Conservation (phyloP, 2,329 filamentous ascomycete genomes). For the Alternaria arbusti region DNA sequence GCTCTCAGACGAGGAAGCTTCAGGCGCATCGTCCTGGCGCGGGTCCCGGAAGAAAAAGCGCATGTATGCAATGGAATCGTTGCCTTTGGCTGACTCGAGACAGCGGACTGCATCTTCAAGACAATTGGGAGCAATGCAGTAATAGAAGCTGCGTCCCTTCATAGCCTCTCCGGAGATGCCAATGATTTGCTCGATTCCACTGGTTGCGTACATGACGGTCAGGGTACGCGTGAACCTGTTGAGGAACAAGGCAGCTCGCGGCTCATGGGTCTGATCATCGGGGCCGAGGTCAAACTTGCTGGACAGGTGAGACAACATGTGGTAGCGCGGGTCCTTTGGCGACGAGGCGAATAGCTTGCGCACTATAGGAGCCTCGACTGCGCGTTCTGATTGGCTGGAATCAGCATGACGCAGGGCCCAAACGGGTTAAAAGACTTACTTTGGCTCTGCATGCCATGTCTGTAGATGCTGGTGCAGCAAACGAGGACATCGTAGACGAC, state of each 20-base stretch:
- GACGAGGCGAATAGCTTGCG: constrained; percentile 82
- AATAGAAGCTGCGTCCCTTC: constrained; percentile 81
- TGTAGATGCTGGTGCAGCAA: constrained; percentile 81
- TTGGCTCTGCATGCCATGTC: constrained; percentile 70
- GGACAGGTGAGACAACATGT: constrained; percentile 86
- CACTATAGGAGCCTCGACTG: constrained; percentile 77
- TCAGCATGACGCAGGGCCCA: constrained; percentile 11
- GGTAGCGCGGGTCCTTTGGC: constrained; percentile 81
- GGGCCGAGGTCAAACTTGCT: constrained; percentile 73
- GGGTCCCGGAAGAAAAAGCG: constrained; percentile 86
- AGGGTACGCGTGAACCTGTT: constrained; percentile 85
- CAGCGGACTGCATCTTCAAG: constrained; percentile 77
- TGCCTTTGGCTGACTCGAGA: constrained; percentile 84
- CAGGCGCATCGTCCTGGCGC: constrained; percentile 55
- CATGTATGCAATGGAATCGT: constrained; percentile 88
- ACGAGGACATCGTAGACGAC: constrained; percentile 88
- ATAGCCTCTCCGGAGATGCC: constrained; percentile 74
- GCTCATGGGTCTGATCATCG: constrained; percentile 69
- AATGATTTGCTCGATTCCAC: constrained; percentile 75
- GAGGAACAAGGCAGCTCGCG: constrained; percentile 81
- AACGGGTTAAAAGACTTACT: constrained; percentile 62
- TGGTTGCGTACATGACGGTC: constrained; percentile 86
- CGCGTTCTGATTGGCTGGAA: constrained; percentile 66
- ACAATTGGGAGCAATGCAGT: constrained; percentile 81
- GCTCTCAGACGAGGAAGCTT: constrained; percentile 53